phyloP scores from a whole-genome alignment of 2,329 filamentous ascomycete species.

The Thielaviopsis ethacetica region DNA sequence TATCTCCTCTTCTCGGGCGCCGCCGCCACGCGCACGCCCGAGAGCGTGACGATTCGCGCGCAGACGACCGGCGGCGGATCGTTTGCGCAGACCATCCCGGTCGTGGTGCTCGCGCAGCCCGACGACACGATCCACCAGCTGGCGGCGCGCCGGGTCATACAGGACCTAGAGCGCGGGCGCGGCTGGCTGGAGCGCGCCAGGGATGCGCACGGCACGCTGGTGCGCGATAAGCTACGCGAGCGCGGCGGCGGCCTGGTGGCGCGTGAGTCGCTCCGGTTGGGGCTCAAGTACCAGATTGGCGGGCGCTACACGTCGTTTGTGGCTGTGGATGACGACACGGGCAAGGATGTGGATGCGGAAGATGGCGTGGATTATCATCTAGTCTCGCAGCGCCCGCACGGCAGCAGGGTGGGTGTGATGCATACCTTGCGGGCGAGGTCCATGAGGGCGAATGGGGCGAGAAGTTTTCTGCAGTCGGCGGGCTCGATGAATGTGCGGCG shows the following conservation, averaged over 20 bases:
- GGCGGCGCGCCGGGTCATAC: slow-evolving; percentile 48
- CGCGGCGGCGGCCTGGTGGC: slow-evolving; percentile 44
- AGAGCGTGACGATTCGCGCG: slow-evolving; percentile 40
- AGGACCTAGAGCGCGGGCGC: slow-evolving; percentile 53
- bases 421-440: background rate
- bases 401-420: background rate
- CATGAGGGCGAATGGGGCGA: too few species aligned
- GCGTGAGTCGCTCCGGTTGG: slow-evolving; percentile 48
- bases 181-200: slow-evolving; percentile 46
- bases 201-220: slow-evolving; percentile 23
- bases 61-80: slow-evolving; percentile 36
- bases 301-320: slow-evolving; percentile 61
- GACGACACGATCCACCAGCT: slow-evolving; percentile 51
- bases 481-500: too few species aligned
- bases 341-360: background rate
- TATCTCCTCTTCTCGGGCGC: slow-evolving; percentile 48
- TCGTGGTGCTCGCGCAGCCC: slow-evolving; percentile 29
- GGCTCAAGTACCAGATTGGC: slow-evolving; percentile 48
- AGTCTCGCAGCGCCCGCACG: background rate
- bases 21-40: slow-evolving; percentile 22
- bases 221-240: slow-evolving; percentile 30
- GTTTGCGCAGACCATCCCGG: slow-evolving; percentile 46
- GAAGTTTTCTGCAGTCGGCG: too few species aligned
- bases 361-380: background rate
- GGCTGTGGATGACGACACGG: slow-evolving; percentile 36